These are phyloP conservation scores for Coemansia sp. DNA, from an alignment of 192 early-diverging fungal species.

Conservation along the genomic window DNA sequence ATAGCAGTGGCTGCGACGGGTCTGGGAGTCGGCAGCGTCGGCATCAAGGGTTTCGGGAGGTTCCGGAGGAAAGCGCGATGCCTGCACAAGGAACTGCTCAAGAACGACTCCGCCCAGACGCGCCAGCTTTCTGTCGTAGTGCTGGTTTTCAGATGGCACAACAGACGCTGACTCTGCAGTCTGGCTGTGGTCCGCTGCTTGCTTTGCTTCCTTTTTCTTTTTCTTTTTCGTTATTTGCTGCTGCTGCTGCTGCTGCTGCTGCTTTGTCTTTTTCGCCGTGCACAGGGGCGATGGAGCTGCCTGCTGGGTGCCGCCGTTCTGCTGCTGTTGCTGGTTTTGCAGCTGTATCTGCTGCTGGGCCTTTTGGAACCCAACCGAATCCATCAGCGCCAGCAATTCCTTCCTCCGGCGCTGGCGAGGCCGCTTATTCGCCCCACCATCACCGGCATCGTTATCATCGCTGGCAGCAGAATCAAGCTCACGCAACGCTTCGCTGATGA, in stretches of 20 bases:
- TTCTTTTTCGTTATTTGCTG: background rate
- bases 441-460: background rate
- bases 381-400: slow-evolving; percentile 13
- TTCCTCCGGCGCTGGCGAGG: slow-evolving; percentile 12
- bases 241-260: slow-evolving; percentile 1
- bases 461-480: slow-evolving; percentile 4
- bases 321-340: background rate
- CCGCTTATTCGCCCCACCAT: background rate
- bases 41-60: background rate
- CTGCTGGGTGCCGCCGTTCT: background rate
- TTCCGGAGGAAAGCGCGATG: slow-evolving; percentile 21
- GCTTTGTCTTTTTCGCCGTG: background rate
- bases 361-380: slow-evolving; percentile 16
- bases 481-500: slow-evolving; percentile 23
- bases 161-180: background rate
- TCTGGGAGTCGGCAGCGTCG: background rate
- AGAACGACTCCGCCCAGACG: slow-evolving; percentile 29
- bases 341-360: slow-evolving; percentile 2
- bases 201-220: background rate
- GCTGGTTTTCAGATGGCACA: slow-evolving; percentile 10
- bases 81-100: slow-evolving; percentile 46
- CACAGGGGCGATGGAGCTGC: too few relatives aligned
- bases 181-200: background rate
- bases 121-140: slow-evolving; percentile 16
- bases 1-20: slow-evolving; percentile 5